Conservation (phyloP, 768 basidiomycete genomes). For the Phlegmacium glaucopus region DNA sequence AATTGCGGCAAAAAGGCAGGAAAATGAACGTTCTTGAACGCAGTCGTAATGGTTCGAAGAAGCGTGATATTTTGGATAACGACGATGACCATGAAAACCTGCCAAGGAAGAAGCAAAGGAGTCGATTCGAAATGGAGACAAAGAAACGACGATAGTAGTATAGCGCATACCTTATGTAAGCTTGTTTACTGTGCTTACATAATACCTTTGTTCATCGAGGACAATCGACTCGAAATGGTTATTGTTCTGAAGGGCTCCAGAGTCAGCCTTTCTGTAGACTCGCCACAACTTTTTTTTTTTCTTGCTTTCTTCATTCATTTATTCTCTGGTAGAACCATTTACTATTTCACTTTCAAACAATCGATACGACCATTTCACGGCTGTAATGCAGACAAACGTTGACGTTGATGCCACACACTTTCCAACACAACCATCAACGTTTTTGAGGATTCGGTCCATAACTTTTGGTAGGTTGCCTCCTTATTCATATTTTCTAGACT, state of each 20-base stretch:
- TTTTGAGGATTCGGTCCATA: conserved; percentile 1
- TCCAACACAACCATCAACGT: neutral
- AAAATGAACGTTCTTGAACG: conserved; percentile 59
- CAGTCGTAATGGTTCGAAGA: conserved; percentile 38
- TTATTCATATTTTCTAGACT: neutral
- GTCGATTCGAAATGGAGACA: conserved; percentile 46
- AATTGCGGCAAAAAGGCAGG: conserved; percentile 64
- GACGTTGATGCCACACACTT: neutral
- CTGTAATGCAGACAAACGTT: conserved; percentile 5
- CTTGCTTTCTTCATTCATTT: too few relatives aligned
- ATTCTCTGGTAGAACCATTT: too few relatives aligned
- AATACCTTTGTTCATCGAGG: neutral
- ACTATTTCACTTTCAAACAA: too few relatives aligned
- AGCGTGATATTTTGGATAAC: conserved; percentile 21
- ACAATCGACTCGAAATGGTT: too few relatives aligned
- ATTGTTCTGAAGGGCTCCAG: too few relatives aligned
- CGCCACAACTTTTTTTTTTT: too few relatives aligned
- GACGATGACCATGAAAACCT: conserved; percentile 27
- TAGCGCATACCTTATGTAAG: too few relatives aligned
- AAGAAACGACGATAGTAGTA: conserved; percentile 28
- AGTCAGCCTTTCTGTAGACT: too few relatives aligned
- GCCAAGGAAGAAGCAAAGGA: conserved; percentile 35
- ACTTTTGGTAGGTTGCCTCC: conserved; percentile 1
- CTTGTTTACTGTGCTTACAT: conserved; percentile 2
- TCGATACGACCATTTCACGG: too few relatives aligned